A percentile compares a stretch with the other conserved stretches of the same genome.
These are phyloP conservation scores for Blastocystis sp. DNA, from an alignment of 352 stramenopile species.

Conservation along the genomic window DNA sequence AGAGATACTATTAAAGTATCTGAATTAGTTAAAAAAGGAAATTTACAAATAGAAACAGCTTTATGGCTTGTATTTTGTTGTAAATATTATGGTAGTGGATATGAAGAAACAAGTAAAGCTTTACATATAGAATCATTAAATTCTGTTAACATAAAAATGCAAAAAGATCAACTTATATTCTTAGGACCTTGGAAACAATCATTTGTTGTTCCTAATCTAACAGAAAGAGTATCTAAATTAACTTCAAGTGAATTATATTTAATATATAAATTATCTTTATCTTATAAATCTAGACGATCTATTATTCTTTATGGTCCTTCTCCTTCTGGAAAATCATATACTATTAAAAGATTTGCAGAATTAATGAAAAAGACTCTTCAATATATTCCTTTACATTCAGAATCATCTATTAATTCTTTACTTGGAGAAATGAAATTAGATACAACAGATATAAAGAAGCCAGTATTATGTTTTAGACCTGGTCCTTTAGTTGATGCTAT, in stretches of 20 bases:
- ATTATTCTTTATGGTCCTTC: neutral
- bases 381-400: neutral
- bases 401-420: neutral
- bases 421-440: neutral
- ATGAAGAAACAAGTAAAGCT: too few relatives aligned
- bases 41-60: too few relatives aligned
- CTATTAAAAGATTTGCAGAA: neutral
- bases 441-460: neutral
- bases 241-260: neutral
- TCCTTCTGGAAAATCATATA: neutral
- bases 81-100: too few relatives aligned
- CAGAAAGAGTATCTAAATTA: too few relatives aligned
- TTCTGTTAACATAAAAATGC: too few relatives aligned
- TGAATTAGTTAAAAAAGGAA: too few relatives aligned
- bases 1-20: constrained; percentile 9
- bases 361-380: neutral
- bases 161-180: too few relatives aligned
- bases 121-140: too few relatives aligned
- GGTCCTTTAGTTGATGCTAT: neutral
- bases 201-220: too few relatives aligned
- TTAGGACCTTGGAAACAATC: too few relatives aligned
- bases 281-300: neutral
- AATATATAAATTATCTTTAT: neutral
- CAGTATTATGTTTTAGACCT: neutral
- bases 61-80: too few relatives aligned